These are phyloP conservation scores for Sporodiniella umbellata DNA, from an alignment of 371 early-diverging fungal genomes.

Conservation along the genomic window DNA sequence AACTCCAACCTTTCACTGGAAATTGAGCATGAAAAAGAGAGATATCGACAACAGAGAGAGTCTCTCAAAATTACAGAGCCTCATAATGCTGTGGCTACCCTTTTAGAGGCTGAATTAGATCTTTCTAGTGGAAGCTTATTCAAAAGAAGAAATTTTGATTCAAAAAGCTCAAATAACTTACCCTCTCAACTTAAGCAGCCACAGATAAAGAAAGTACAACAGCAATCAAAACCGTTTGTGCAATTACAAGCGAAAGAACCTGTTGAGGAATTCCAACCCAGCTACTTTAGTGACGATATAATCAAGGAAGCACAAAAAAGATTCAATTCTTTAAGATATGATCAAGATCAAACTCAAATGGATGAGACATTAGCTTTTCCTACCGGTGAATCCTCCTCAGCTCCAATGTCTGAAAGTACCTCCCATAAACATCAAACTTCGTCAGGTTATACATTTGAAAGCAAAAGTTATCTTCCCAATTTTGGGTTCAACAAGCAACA, in stretches of 20 bases:
- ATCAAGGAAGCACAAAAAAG: slow-evolving; percentile 15
- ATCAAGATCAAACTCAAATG: not conserved
- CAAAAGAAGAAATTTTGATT: slow-evolving; percentile 6
- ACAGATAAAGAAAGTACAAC: too few species aligned
- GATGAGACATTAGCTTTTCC: not conserved
- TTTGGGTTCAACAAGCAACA: slow-evolving; percentile 17
- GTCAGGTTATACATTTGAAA: not conserved
- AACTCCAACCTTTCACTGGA: slow-evolving; percentile 11
- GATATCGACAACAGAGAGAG: slow-evolving; percentile 17
- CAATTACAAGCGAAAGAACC: slow-evolving; percentile 3
- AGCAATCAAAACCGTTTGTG: too few species aligned
- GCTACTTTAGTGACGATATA: slow-evolving; percentile 13
- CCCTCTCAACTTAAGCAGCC: too few species aligned
- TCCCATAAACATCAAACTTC: slow-evolving; percentile 1
- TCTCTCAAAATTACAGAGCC: slow-evolving; percentile 15
- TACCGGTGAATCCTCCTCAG: not conserved
- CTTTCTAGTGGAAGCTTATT: slow-evolving; percentile 21
- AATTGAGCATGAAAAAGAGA: slow-evolving; percentile 22
- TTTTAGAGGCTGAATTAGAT: slow-evolving; percentile 27
- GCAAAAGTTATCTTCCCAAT: slow-evolving; percentile 4
- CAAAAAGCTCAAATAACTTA: too few species aligned
- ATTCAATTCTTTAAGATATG: slow-evolving; percentile 2
- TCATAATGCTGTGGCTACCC: slow-evolving; percentile 17
- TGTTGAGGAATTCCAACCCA: not conserved
- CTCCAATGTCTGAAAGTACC: not conserved